Evolutionary conservation across 2,329 filamentous ascomycete genomes (phyloP), one percentile per base, ranked within the genome.

Genomic region (Aquanectria penicillioides): DNA sequence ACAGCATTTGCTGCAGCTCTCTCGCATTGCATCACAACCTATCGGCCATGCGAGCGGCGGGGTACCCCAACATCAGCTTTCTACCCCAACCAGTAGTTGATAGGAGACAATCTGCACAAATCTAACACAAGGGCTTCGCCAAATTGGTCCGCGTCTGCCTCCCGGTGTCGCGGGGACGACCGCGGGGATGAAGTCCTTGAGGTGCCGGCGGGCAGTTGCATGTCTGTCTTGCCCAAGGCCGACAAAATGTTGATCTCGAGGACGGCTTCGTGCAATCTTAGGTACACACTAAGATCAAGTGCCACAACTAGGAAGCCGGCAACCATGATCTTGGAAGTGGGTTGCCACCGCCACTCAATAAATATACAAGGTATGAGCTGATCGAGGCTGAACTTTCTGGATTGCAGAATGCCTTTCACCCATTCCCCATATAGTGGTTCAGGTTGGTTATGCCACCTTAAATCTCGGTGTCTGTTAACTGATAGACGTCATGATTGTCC

Each of bases 111-210:
- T 41, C 28, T 47, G 17, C 34, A 38, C 15, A 23, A 50, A 15
- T n/a, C 13, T n/a, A 28, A 37, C n/a, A 20, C 23, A 49, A 49
- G n/a, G n/a, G 36, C 23, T 38, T 55, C 55, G 33, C 29, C 49
- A 55, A 54, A 11, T 23, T 22, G 15, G 23, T 29, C 53, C 17
- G 23, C 44, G 40, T 26, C 36, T 26, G 12, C 18, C 26, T 59
- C 46, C 51, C 44, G 41, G 51, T 50, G 51, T 51, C 51, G 36
- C 44, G 51, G 51, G 29, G 28, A 25, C 38, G 38, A 26, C 57
- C 46, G 44, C 43, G 23, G 25, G 37, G 12, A 29, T 20, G 28
- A 37, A 36, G 23, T 15, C 20, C 23, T 5, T 15, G 50, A 31
- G 22, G 25, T 25, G 29, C 44, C 20, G 37, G 46, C 51, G 51